Evolutionary conservation across 306 rosid genomes (phyloP).

Genomic region (Vigna trinervia): DNA sequence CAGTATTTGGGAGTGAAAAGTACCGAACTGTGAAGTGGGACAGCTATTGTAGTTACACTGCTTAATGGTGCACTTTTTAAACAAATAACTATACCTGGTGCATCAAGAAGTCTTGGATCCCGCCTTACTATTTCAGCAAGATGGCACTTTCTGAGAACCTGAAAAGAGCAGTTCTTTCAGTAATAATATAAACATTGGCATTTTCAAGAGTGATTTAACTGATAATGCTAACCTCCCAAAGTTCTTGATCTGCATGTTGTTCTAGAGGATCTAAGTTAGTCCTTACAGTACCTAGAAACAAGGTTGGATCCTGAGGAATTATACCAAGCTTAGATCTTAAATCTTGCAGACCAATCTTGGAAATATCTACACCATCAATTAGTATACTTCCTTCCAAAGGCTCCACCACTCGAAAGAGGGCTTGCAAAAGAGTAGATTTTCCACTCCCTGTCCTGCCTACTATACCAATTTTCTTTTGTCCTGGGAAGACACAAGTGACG

Average conservation of each 20-base stretch:
- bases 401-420: conserved; percentile 80
- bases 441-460: conserved; percentile 94
- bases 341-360: conserved; percentile 75
- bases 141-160: conserved; percentile 81
- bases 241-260: conserved; percentile 67
- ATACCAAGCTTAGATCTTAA: conserved; percentile 77
- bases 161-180: conserved; percentile 38
- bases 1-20: background rate
- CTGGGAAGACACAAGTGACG: conserved; percentile 71
- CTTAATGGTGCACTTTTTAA: conserved; percentile 15
- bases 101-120: conserved; percentile 79
- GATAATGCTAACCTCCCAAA: conserved; percentile 70
- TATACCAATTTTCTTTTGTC: conserved; percentile 69
- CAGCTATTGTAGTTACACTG: background rate
- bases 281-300: conserved; percentile 75
- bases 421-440: conserved; percentile 83
- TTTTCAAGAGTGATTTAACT: background rate
- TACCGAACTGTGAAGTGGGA: conserved; percentile 1
- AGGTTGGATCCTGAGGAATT: conserved; percentile 81
- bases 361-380: conserved; percentile 67
- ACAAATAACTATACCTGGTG: conserved; percentile 65
- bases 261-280: conserved; percentile 75
- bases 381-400: conserved; percentile 66
- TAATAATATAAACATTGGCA: conserved; percentile 2
- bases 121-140: conserved; percentile 69